Percentiles rank a stretch among this genome's conserved stretches.
Evolutionary conservation across 202 grass and related monocot species (phyloP).

Genomic region (Bolboschoenoplectus hybrid): DNA sequence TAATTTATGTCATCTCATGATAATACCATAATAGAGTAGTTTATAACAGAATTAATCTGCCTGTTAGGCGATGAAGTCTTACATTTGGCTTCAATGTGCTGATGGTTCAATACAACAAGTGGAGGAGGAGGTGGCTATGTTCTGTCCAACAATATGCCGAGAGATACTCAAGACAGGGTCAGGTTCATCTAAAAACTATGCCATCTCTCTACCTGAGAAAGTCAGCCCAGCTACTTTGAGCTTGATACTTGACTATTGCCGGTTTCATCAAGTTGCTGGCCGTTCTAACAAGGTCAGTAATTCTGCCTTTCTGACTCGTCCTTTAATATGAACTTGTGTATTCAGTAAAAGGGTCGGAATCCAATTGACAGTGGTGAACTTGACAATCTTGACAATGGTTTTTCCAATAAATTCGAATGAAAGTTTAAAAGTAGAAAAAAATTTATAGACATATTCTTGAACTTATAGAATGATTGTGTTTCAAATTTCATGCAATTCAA

Average conservation of each 20-base stretch:
- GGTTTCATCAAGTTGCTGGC: conserved; percentile 92
- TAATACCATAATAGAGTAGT: not conserved
- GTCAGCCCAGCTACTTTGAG: conserved; percentile 86
- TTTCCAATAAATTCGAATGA: not conserved
- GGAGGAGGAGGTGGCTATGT: conserved; percentile 98
- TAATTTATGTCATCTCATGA: not conserved
- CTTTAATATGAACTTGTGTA: conserved; percentile 12
- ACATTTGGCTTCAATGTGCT: conserved; percentile 97
- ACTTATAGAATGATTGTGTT: not conserved
- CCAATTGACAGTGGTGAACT: not conserved
- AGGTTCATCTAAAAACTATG: conserved; percentile 95
- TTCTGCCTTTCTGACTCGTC: not conserved
- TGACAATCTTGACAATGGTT: not conserved
- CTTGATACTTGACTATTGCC: conserved; percentile 98
- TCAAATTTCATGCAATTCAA: not conserved
- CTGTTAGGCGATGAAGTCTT: conserved; percentile 85
- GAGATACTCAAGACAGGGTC: conserved; percentile 90
- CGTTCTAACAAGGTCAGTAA: conserved; percentile 84
- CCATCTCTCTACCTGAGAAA: conserved; percentile 85
- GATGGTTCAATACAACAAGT: conserved; percentile 99
- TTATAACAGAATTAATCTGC: conserved; percentile 25
- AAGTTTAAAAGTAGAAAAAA: not conserved
- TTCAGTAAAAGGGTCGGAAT: not conserved
- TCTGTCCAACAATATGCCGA: conserved; percentile 91
- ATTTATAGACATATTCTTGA: not conserved